Base-by-base conservation (phyloP, 495 filamentous ascomycete species). In the Xylaria longipes region DNA sequence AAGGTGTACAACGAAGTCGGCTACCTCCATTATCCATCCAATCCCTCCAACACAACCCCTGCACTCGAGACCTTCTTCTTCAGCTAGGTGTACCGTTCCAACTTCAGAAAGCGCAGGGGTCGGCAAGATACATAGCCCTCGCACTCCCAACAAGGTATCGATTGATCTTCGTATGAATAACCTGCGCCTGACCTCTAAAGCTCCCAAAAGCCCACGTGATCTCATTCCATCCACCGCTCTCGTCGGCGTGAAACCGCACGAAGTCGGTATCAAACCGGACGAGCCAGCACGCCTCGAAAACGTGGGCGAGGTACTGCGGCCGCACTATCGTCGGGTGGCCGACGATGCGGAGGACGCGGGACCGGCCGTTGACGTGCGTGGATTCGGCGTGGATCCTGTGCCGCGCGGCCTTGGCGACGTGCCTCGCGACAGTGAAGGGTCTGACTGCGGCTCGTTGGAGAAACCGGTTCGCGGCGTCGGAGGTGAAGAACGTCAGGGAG, bases 401-500 rank as follows among this genome's bases (percentile, higher is more conserved):
- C 2, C 72, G 56, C 20, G 14, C 45, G 0, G 74, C 33, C 1
- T 1, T 69, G 0, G 72, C 72, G 5, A 25, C 11, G 43, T 65
- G 69, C 0, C 58, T 65, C 2, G 15, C 22, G 22, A 76, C 60
- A 0, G 22, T 64, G 37, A 76, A 73, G 4, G 67, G 72, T 2
- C 56, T 1, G 3, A n/a, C 2, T 5, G 14, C 11, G 46, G 66
- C 39, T n/a, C n/a, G 7, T 7, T 65, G 25, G 11, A 77, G 58
- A 37, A 76, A 77, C 14, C 22, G 12, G 27, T 76, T 71, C 0
- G 82, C 79, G 0, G 75, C 76, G 0, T 46, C 41, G 12, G 65
- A 50, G 6, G 78, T 74, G 22, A 84, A 83, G 61, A 84, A 83
- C 1, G 74, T 75, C 4, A 84, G 27, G 25, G 80, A 81, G 2